phyloP scores from a whole-genome alignment of 208 protist species.

The Wallacemonas sp. region DNA sequence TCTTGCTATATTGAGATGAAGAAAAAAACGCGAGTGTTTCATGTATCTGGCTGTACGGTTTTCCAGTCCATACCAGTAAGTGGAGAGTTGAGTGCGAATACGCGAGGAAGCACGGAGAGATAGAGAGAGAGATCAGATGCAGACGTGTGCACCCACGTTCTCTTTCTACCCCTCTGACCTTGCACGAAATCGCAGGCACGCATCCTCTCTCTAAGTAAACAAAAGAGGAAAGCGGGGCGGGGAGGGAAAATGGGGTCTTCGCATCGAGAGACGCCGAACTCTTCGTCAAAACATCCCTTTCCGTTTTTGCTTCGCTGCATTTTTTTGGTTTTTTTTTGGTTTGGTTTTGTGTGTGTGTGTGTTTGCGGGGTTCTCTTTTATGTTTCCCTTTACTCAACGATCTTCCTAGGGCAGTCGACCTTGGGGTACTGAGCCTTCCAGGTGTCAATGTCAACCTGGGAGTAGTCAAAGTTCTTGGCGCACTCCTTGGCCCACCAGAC shows the following conservation, averaged over 20 bases:
- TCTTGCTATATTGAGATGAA: too few species aligned
- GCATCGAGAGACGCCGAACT: too few species aligned
- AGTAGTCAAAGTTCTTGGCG: constrained; percentile 89
- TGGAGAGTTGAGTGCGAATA: constrained; percentile 4
- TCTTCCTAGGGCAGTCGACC: constrained; percentile 30
- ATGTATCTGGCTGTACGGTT: too few species aligned
- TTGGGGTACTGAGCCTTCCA: constrained; percentile 77
- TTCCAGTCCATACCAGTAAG: constrained; percentile 1
- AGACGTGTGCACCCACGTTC: too few species aligned
- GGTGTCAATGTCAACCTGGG: constrained; percentile 57
- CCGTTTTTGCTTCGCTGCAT: neutral
- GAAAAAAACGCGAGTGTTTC: too few species aligned
- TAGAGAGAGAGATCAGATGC: neutral
- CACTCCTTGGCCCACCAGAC: constrained; percentile 94
- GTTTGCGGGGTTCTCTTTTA: constrained; percentile 14
- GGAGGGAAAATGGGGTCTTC: too few species aligned
- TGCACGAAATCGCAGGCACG: neutral
- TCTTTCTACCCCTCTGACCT: too few species aligned
- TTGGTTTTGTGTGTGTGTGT: constrained; percentile 10
- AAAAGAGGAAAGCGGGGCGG: constrained; percentile 2
- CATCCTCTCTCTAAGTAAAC: constrained; percentile 7
- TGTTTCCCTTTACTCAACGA: constrained; percentile 26
- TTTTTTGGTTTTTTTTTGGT: constrained; percentile 6
- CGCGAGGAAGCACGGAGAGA: too few species aligned
- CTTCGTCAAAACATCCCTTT: neutral